Percentiles rank a stretch among this genome's conserved stretches.
Conservation (phyloP, 441 rosid genomes). For the Adansonia grandidieri region DNA sequence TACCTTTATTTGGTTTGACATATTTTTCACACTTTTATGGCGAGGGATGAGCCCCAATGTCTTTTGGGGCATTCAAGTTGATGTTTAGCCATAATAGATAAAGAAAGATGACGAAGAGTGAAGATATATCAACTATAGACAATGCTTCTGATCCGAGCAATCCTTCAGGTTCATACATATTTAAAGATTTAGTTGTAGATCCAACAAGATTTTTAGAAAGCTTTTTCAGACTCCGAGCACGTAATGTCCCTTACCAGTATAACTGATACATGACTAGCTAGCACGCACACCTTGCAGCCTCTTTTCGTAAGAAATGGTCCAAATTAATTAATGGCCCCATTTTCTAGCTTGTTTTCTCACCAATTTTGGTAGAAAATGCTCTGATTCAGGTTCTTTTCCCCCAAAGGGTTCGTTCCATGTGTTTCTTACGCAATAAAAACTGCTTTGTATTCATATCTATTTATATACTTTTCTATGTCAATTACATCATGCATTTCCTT, state of each 20-base stretch:
- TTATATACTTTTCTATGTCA: neutral
- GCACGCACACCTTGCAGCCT: slow-evolving; percentile 32
- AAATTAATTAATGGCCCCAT: neutral
- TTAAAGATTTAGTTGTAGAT: slow-evolving; percentile 50
- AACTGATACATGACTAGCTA: slow-evolving; percentile 36
- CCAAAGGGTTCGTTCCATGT: neutral
- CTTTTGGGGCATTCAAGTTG: slow-evolving; percentile 18
- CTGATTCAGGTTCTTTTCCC: neutral
- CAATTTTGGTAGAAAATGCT: slow-evolving; percentile 17
- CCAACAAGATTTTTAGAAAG: slow-evolving; percentile 57
- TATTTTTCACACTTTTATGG: slow-evolving; percentile 36
- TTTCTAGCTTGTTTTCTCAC: slow-evolving; percentile 30
- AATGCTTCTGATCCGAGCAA: slow-evolving; percentile 30
- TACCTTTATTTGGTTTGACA: slow-evolving; percentile 42
- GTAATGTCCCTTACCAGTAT: slow-evolving; percentile 58
- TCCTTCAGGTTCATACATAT: slow-evolving; percentile 27
- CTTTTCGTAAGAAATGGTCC: slow-evolving; percentile 21
- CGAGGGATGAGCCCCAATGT: slow-evolving; percentile 18
- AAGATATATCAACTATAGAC: slow-evolving; percentile 26
- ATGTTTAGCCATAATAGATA: slow-evolving; percentile 14
- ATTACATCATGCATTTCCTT: neutral
- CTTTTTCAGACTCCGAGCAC: slow-evolving; percentile 59
- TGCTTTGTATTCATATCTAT: slow-evolving; percentile 1
- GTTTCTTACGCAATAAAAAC: neutral
- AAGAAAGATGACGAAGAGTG: neutral